Evolutionary conservation across 164 flowering plant genomes (phyloP).

Genomic region (Hamamelis virginiana): DNA sequence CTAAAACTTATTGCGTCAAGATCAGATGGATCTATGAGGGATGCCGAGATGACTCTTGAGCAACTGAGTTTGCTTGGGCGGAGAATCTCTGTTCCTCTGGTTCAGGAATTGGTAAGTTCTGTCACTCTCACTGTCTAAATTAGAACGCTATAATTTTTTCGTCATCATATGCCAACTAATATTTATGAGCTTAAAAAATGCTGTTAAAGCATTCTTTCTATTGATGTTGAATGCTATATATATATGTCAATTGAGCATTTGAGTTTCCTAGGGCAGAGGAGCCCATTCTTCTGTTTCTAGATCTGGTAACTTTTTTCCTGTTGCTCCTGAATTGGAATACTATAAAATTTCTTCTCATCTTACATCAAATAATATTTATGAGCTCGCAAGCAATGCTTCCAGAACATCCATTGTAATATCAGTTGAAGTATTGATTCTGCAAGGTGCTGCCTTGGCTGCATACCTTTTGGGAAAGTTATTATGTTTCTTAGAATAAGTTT

Average conservation of each 20-base stretch:
- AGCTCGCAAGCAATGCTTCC: not conserved
- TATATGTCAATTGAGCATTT: not conserved
- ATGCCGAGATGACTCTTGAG: constrained; percentile 99
- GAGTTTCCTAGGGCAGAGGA: not conserved
- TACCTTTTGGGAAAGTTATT: too few relatives aligned
- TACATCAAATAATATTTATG: not conserved
- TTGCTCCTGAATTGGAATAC: not conserved
- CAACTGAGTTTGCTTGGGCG: constrained; percentile 96
- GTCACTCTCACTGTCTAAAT: not conserved
- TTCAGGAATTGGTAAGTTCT: constrained; percentile 87
- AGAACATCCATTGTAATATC: too few relatives aligned
- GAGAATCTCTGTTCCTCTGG: constrained; percentile 75
- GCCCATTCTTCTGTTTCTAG: not conserved
- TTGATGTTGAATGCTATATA: too few relatives aligned
- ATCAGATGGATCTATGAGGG: constrained; percentile 96
- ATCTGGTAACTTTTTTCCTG: not conserved
- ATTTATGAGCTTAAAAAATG: not conserved
- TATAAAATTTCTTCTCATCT: not conserved
- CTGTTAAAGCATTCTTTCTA: not conserved
- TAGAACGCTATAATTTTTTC: not conserved
- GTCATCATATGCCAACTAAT: not conserved
- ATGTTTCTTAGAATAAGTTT: too few relatives aligned
- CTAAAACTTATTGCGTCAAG: constrained; percentile 88
- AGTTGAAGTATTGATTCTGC: too few relatives aligned
- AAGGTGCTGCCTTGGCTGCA: too few relatives aligned